Base-by-base conservation (phyloP, 305 asterid genomes). In the Ilex paraguariensis region DNA sequence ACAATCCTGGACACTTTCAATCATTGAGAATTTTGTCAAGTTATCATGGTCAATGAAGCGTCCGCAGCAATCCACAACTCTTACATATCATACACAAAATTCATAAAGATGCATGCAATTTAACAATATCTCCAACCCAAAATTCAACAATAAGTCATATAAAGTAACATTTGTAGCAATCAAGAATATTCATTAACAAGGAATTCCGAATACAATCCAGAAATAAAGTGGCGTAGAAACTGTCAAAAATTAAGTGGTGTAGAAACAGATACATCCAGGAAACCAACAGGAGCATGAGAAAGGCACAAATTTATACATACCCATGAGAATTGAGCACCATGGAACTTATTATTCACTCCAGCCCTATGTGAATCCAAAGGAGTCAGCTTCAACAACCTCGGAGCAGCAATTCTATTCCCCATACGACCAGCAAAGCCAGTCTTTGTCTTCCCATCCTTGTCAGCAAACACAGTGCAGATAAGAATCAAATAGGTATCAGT, bases 291-390 rank as follows among this genome's bases (percentile, higher is more conserved):
- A 36, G 9, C 42, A 52, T 12, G 72, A n/a, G 65, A 60, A 60
- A 65, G 39, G 30, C 28, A 2, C 48, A 61, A 69, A 75, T 46
- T 80, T 3, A 54, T 60, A 66, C 91, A 44, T 90, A 94, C 99
- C 99, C 99, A 94, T 16, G 99, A 94, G 82, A 94, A 94, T 74
- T 90, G 99, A 60, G 98, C 98, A 67, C 82, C 85, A 57, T 87
- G 92, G 68, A 94, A 91, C 80, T 83, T 83, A 31, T 76, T 90
- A 85, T 71, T 84, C 62, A 80, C 74, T 76, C 98, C 99, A 33
- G 98, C 99, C 92, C 71, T 66, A 66, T 94, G 95, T 11, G 97
- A 81, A 73, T 94, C 99, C 60, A 81, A 62, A 45, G 98, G 97
- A 68, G 70, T 86, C 66, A 93, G 79, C 83, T 93, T 93, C 75